These are phyloP conservation scores for Diaporthe vexans DNA, from an alignment of 2,329 filamentous ascomycete species.

Conservation along the genomic window DNA sequence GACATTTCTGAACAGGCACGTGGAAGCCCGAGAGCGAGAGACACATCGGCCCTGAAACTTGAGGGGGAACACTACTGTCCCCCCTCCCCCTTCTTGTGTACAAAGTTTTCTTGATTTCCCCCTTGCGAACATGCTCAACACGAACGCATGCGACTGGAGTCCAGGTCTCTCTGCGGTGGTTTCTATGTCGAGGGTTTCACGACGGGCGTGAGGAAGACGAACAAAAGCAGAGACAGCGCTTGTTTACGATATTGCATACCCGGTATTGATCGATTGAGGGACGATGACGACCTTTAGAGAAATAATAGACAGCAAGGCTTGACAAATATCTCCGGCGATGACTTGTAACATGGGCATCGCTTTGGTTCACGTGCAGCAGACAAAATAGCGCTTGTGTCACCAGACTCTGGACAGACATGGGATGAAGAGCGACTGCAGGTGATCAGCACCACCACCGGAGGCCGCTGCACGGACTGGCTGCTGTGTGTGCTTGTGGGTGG, in stretches of 20 bases:
- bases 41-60: slow-evolving; percentile 70
- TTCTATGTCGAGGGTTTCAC: not conserved
- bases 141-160: slow-evolving; percentile 38
- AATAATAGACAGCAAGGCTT: slow-evolving; percentile 34
- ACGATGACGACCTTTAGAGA: slow-evolving; percentile 37
- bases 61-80: not conserved
- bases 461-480: not conserved
- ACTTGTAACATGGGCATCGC: not conserved
- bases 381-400: too few relatives aligned
- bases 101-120: slow-evolving; percentile 10
- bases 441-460: not conserved
- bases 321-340: not conserved
- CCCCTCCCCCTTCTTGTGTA: slow-evolving; percentile 21
- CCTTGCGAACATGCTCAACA: slow-evolving; percentile 23
- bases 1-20: slow-evolving; percentile 65
- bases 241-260: slow-evolving; percentile 26
- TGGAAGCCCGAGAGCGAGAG: slow-evolving; percentile 82
- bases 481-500: too few relatives aligned
- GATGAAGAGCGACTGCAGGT: not conserved
- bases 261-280: slow-evolving; percentile 12
- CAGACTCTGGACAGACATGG: not conserved
- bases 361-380: not conserved
- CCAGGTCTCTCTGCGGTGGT: slow-evolving; percentile 15
- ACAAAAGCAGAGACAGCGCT: slow-evolving; percentile 21
- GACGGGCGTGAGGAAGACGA: slow-evolving; percentile 14